Evolutionary conservation across 2,329 filamentous ascomycete genomes (phyloP).

Genomic region (Epichloe bromicola): DNA sequence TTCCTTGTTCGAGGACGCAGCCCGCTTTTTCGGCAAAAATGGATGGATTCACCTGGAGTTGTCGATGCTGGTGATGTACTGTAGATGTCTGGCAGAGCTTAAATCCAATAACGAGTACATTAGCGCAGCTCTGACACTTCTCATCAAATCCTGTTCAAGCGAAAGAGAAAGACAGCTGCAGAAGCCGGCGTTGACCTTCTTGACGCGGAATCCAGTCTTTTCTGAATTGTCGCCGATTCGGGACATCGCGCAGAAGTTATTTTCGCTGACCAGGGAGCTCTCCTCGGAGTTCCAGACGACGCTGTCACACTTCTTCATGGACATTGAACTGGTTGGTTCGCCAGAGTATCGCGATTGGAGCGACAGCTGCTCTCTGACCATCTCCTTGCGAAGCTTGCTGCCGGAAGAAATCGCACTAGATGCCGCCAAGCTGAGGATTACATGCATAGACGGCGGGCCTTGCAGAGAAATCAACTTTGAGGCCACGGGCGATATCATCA

Average conservation of each 20-base stretch:
- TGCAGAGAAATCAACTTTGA: slow-evolving; percentile 42
- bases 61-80: slow-evolving; percentile 76
- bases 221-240: slow-evolving; percentile 27
- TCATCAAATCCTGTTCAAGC: slow-evolving; percentile 51
- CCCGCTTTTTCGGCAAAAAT: slow-evolving; percentile 63
- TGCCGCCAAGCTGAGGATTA: slow-evolving; percentile 49
- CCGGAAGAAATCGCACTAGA: slow-evolving; percentile 57
- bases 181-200: slow-evolving; percentile 13
- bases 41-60: slow-evolving; percentile 72
- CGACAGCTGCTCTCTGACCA: slow-evolving; percentile 61
- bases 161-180: slow-evolving; percentile 36
- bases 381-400: slow-evolving; percentile 60
- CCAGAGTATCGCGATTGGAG: slow-evolving; percentile 56
- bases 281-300: slow-evolving; percentile 51
- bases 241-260: slow-evolving; percentile 34
- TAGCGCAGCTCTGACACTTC: slow-evolving; percentile 57
- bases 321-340: slow-evolving; percentile 52
- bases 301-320: slow-evolving; percentile 60
- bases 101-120: slow-evolving; percentile 69
- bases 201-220: slow-evolving; percentile 4
- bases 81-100: slow-evolving; percentile 66
- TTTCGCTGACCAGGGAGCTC: slow-evolving; percentile 31
- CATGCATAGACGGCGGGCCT: slow-evolving; percentile 39
- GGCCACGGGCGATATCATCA: slow-evolving; percentile 12
- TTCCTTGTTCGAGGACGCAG: slow-evolving; percentile 64